These are phyloP conservation scores for Solanum corneliomulleri DNA, from an alignment of 257 asterid genomes.

Conservation along the genomic window DNA sequence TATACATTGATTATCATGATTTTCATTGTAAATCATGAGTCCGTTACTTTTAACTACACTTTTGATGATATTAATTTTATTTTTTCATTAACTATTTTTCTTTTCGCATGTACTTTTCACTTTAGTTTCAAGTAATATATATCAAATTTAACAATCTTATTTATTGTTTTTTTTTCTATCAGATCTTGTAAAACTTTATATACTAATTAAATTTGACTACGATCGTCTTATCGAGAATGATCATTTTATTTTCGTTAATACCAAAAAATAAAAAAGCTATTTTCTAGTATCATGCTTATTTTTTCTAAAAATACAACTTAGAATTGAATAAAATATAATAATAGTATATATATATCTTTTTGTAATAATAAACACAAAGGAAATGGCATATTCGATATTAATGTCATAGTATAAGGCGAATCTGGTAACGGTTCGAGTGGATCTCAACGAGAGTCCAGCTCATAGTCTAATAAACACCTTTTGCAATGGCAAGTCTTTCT, in stretches of 20 bases:
- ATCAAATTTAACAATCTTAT: too few relatives aligned
- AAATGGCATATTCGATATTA: slow-evolving; percentile 7
- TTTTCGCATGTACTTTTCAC: too few relatives aligned
- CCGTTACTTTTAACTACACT: not conserved
- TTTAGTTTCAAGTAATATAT: too few relatives aligned
- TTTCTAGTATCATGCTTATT: not conserved
- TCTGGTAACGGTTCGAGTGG: not conserved
- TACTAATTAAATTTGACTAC: not conserved
- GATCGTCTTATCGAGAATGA: not conserved
- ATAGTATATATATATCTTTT: too few relatives aligned
- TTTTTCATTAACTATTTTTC: too few relatives aligned
- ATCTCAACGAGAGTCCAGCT: slow-evolving; percentile 13
- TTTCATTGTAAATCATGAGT: not conserved
- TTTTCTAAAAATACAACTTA: too few relatives aligned
- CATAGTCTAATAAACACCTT: not conserved
- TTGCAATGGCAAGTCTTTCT: not conserved
- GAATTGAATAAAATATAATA: not conserved
- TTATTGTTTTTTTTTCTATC: too few relatives aligned
- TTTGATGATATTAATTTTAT: too few relatives aligned
- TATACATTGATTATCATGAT: not conserved
- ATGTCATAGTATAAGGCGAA: not conserved
- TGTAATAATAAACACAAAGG: not conserved
- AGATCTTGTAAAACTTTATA: too few relatives aligned
- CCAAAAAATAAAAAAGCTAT: not conserved
- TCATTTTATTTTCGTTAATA: not conserved